Evolutionary conservation across 345 rosid genomes (phyloP).

Genomic region (Dipteronia dyeriana): DNA sequence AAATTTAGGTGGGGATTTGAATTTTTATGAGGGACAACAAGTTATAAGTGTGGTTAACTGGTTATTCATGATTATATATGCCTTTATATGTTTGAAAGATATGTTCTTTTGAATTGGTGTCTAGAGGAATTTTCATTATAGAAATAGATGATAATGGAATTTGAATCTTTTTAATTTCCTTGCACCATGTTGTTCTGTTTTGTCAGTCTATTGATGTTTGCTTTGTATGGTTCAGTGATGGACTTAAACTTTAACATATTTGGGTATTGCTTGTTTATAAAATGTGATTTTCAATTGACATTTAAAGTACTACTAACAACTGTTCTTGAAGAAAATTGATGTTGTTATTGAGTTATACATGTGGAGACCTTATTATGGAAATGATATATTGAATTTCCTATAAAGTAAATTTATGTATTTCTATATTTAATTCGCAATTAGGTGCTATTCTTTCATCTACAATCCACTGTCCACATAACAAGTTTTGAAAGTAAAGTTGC

Average conservation of each 20-base stretch:
- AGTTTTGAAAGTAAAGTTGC: background rate
- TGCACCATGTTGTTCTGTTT: background rate
- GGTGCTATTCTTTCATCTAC: background rate
- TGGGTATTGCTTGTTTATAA: background rate
- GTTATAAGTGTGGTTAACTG: background rate
- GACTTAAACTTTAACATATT: background rate
- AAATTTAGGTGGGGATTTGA: background rate
- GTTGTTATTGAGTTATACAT: background rate
- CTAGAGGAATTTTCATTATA: background rate
- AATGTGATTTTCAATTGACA: background rate
- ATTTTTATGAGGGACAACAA: background rate
- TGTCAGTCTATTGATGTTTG: background rate
- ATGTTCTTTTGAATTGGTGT: constrained; percentile 8
- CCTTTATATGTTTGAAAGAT: background rate
- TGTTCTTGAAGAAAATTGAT: background rate
- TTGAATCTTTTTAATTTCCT: background rate
- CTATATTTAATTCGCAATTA: too few species aligned
- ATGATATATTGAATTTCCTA: background rate
- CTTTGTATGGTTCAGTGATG: background rate
- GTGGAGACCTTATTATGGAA: background rate
- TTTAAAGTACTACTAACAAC: background rate
- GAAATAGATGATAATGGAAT: background rate
- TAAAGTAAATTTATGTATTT: background rate
- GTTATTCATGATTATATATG: background rate
- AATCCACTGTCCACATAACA: background rate